phyloP scores from a whole-genome alignment of 2,329 filamentous ascomycete genomes.

The Podosphaera fusca region DNA sequence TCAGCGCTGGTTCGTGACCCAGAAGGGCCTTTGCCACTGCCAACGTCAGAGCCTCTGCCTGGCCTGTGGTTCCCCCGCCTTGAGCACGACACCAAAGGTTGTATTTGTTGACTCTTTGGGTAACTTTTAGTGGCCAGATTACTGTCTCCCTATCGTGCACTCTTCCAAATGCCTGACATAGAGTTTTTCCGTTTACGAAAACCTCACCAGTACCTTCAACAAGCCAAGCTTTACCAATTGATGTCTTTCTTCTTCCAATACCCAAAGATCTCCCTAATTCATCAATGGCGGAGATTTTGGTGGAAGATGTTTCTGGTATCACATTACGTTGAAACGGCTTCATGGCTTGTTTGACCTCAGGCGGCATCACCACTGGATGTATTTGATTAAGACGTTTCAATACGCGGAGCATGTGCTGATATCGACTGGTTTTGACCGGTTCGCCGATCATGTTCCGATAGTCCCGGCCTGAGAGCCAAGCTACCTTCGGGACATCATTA shows the following conservation, averaged over 20 bases:
- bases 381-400: conserved; percentile 69
- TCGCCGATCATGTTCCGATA: conserved; percentile 53
- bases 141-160: conserved; percentile 88
- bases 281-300: conserved; percentile 46
- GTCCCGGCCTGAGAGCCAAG: conserved; percentile 60
- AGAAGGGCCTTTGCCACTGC: conserved; percentile 72
- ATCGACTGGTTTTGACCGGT: conserved; percentile 52
- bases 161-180: conserved; percentile 62
- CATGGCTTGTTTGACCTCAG: conserved; percentile 41
- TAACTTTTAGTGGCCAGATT: conserved; percentile 70
- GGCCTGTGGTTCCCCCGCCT: conserved; percentile 81
- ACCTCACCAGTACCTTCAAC: conserved; percentile 87
- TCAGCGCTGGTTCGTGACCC: conserved; percentile 79
- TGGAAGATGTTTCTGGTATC: conserved; percentile 42
- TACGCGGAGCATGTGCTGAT: conserved; percentile 50
- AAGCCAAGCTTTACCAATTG: conserved; percentile 61
- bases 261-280: conserved; percentile 55
- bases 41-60: conserved; percentile 83
- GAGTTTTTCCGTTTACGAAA: conserved; percentile 69
- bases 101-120: conserved; percentile 77
- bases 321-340: conserved; percentile 50
- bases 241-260: conserved; percentile 70
- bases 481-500: conserved; percentile 44
- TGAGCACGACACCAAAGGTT: conserved; percentile 74
- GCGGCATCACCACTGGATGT: conserved; percentile 51